Base-by-base conservation (phyloP, 2,329 filamentous ascomycete species). In the Fusarium mundagurra region DNA sequence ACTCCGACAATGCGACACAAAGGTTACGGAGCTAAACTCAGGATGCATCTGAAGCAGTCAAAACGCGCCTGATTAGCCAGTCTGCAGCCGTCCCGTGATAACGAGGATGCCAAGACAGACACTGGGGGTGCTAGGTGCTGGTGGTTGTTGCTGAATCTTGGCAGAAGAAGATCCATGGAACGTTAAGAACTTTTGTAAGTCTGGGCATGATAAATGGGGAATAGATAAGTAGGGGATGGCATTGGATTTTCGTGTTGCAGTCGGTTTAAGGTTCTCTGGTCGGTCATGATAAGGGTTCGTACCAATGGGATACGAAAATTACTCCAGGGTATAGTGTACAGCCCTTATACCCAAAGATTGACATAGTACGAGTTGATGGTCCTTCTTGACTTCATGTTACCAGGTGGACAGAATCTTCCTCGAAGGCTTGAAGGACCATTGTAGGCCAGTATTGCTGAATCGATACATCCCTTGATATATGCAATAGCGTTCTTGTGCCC, bases 131-230 rank as follows among this genome's bases (percentile, higher is more conserved):
- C 64, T 53, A 41, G 64, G 51, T 33, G 34, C 38, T 47, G 38
- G 33, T 48, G 33, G 27, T 54, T 18, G 34, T 55, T 68, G 63
- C 54, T 75, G 60, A 36, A 47, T 33, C 71, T 72, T 66, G 55
- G 45, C 72, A n/a, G 43, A n/a, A 53, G n/a, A 50, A 57, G 39
- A 54, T 59, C 44, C 50, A 67, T 50, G 64, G 44, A 50, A 44
- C 33, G 18, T 33, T n/a, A 58, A 75, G 72, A 62, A 73, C 72
- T 69, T 74, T 75, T 75, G 72, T 55, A 59, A 75, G 68, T 59
- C 73, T 74, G 68, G 71, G 67, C 67, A 27, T 71, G 67, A 71
- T 70, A 55, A 66, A 66, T 54, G 54, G 47, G 29, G 67, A n/a
- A 66, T 59, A 70, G 67, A 70, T 70, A 70, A 70, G 67, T 71